Percentiles rank a stretch among this genome's conserved stretches.
Evolutionary conservation across 2,329 filamentous ascomycete genomes (phyloP).

Genomic region (Colletotrichum navitas): DNA sequence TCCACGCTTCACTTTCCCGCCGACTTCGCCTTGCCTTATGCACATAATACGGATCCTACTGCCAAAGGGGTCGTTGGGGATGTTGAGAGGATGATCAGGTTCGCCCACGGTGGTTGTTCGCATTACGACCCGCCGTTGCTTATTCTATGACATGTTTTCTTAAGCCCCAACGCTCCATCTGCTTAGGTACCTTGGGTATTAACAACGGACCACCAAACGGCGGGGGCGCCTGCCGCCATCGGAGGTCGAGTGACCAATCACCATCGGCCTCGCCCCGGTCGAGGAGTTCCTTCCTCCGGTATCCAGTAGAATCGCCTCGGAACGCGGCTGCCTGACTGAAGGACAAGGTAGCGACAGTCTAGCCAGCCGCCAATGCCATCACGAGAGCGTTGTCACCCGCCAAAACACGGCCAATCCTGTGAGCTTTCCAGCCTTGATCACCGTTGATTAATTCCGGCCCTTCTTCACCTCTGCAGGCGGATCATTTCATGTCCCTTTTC

Average conservation of each 20-base stretch:
- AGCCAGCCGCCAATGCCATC: slow-evolving; percentile 1
- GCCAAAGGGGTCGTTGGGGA: neutral
- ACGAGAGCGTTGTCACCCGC: slow-evolving; percentile 31
- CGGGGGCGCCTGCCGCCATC: slow-evolving; percentile 1
- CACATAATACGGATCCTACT: neutral
- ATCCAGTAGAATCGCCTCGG: slow-evolving; percentile 2
- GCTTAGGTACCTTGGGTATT: neutral
- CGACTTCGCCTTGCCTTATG: neutral
- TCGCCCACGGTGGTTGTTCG: slow-evolving; percentile 1
- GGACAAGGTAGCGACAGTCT: neutral
- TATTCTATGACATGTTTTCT: slow-evolving; percentile 27
- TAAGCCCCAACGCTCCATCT: neutral
- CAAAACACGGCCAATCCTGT: neutral
- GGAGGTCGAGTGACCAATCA: slow-evolving; percentile 25
- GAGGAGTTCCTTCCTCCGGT: slow-evolving; percentile 34
- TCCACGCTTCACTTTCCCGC: neutral
- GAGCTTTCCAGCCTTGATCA: neutral
- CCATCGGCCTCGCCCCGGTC: slow-evolving; percentile 10
- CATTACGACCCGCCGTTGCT: neutral
- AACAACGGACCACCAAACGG: slow-evolving; percentile 12
- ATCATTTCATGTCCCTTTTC: neutral
- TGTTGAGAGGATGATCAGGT: slow-evolving; percentile 1
- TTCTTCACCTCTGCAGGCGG: neutral
- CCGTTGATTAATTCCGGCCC: neutral
- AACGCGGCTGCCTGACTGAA: neutral